Evolutionary conservation across 2,329 filamentous ascomycete genomes (phyloP).

Genomic region (Amesomyces nigricolor): DNA sequence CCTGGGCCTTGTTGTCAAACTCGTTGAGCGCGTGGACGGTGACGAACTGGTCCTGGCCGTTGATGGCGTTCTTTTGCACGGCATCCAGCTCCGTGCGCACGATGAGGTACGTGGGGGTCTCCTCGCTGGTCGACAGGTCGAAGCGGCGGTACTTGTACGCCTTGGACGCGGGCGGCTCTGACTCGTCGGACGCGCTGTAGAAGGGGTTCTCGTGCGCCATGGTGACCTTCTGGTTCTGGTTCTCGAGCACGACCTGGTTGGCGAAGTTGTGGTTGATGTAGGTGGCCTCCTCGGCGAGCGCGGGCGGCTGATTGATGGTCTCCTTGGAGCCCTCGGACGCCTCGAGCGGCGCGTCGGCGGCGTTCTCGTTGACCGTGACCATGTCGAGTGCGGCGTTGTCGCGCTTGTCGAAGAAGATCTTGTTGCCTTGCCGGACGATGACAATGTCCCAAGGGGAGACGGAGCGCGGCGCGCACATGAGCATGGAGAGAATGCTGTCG

Average conservation of each 20-base stretch:
- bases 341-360: constrained; percentile 88
- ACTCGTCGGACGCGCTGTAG: constrained; percentile 91
- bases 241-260: constrained; percentile 88
- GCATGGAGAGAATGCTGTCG: constrained; percentile 95
- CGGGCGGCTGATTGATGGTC: constrained; percentile 84
- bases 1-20: constrained; percentile 97
- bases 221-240: constrained; percentile 67
- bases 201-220: constrained; percentile 93
- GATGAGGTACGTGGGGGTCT: constrained; percentile 87
- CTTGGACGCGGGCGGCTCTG: constrained; percentile 89
- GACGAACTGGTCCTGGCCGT: constrained; percentile 83
- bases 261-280: constrained; percentile 99
- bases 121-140: constrained; percentile 89
- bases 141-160: constrained; percentile 98
- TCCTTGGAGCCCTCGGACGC: constrained; percentile 90
- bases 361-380: constrained; percentile 99
- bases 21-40: constrained; percentile 97
- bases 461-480: constrained; percentile 95
- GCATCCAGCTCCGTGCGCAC: constrained; percentile 95
- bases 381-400: constrained; percentile 92
- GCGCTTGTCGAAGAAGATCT: constrained; percentile 98
- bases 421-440: constrained; percentile 86
- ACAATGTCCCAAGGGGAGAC: constrained; percentile 99
- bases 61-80: constrained; percentile 89
- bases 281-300: constrained; percentile 92